Percentiles rank a stretch among this genome's conserved stretches.
phyloP scores from a whole-genome alignment of 805 yeast genomes.

The Candida cerambycidarum region DNA sequence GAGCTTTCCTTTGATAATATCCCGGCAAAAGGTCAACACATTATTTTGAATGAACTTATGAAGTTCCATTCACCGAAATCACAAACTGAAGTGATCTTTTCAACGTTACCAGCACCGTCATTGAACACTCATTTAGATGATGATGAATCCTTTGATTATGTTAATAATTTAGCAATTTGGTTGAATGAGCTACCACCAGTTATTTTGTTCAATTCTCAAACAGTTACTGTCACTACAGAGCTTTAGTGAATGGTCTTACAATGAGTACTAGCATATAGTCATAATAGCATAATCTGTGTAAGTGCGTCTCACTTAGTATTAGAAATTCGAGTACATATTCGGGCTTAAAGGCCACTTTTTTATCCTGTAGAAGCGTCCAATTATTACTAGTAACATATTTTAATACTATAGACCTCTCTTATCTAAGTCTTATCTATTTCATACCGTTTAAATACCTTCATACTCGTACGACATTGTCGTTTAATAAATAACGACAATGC shows the following conservation, averaged over 20 bases:
- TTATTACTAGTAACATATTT: too few species aligned
- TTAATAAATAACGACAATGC: too few species aligned
- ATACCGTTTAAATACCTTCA: too few species aligned
- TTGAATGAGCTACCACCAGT: slow-evolving; percentile 80
- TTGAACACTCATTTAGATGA: slow-evolving; percentile 76
- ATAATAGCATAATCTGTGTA: too few species aligned
- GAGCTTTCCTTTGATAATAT: slow-evolving; percentile 69
- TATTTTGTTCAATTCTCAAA: slow-evolving; percentile 81
- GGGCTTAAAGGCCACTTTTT: too few species aligned
- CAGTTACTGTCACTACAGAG: slow-evolving; percentile 95
- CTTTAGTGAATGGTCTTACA: slow-evolving; percentile 35
- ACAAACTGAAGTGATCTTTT: slow-evolving; percentile 70
- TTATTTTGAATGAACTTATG: slow-evolving; percentile 88
- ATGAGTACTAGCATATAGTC: not conserved
- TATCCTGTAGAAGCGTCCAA: too few species aligned
- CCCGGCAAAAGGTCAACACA: slow-evolving; percentile 90
- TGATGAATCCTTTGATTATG: slow-evolving; percentile 69
- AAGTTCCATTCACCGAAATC: slow-evolving; percentile 49
- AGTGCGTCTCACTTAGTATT: too few species aligned
- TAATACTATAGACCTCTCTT: too few species aligned
- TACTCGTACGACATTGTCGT: too few species aligned
- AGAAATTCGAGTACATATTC: too few species aligned
- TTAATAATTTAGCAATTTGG: slow-evolving; percentile 77
- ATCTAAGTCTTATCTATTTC: too few species aligned
- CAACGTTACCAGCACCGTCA: slow-evolving; percentile 88